A percentile compares a stretch with the other conserved stretches of the same genome.
These are phyloP conservation scores for Kodamaea derodonti DNA, from an alignment of 1,139 yeast species.

Conservation along the genomic window DNA sequence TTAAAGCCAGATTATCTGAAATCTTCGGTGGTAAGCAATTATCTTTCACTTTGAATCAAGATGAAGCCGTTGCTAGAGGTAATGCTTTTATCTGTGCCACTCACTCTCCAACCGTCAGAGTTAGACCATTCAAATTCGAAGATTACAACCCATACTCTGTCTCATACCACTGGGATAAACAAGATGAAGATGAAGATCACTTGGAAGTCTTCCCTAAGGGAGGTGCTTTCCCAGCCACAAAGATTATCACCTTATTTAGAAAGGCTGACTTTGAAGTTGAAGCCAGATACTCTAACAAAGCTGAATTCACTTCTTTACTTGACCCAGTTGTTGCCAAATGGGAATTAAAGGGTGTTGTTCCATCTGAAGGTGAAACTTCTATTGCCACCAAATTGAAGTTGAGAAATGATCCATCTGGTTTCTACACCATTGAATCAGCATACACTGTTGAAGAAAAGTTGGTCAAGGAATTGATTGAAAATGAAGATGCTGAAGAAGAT, in stretches of 20 bases:
- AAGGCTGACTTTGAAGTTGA: conserved; percentile 81
- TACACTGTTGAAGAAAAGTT: conserved; percentile 90
- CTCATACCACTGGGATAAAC: conserved; percentile 93
- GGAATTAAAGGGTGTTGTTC: conserved; percentile 81
- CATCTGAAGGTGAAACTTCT: conserved; percentile 69
- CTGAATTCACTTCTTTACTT: conserved; percentile 69
- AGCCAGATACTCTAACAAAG: conserved; percentile 80
- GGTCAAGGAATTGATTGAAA: conserved; percentile 77
- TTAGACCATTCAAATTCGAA: conserved; percentile 97
- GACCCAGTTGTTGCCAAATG: conserved; percentile 73
- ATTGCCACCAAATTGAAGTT: conserved; percentile 90
- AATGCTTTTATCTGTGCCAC: conserved; percentile 98
- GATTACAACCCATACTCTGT: conserved; percentile 91
- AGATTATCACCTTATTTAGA: conserved; percentile 92
- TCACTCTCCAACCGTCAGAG: conserved; percentile 98
- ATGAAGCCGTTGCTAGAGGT: conserved; percentile 98
- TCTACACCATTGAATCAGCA: conserved; percentile 90
- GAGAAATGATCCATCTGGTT: conserved; percentile 96
- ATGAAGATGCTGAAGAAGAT: conserved; percentile 47
- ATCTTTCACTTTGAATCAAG: conserved; percentile 96
- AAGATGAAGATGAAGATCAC: conserved; percentile 86
- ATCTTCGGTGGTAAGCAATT: conserved; percentile 84
- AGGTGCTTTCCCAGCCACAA: conserved; percentile 89
- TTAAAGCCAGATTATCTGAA: conserved; percentile 76
- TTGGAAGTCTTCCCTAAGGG: conserved; percentile 97